A percentile compares a stretch with the other conserved stretches of the same genome.
phyloP scores from a whole-genome alignment of 176 grass and related monocot genomes.

The Oryza rufipogon region DNA sequence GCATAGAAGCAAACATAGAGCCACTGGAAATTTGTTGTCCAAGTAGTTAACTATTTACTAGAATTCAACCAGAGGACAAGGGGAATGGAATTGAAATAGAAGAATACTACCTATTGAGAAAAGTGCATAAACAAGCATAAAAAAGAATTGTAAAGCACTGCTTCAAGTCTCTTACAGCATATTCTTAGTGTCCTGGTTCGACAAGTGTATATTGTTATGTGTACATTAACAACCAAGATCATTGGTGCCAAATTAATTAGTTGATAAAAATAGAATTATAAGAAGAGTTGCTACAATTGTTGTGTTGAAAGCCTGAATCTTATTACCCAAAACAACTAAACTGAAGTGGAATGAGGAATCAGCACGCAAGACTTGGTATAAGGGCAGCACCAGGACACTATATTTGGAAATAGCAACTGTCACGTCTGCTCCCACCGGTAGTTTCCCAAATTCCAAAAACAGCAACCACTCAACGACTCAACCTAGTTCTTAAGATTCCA shows the following conservation, averaged over 20 bases:
- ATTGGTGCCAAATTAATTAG: background rate
- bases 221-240: background rate
- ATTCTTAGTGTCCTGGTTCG: background rate
- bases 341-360: conserved; percentile 25
- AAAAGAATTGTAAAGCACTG: background rate
- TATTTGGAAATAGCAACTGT: conserved; percentile 27
- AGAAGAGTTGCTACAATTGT: conserved; percentile 13
- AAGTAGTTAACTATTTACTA: conserved; percentile 2
- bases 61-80: conserved; percentile 1
- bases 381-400: conserved; percentile 8
- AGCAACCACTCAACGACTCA: conserved; percentile 31
- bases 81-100: background rate
- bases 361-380: background rate
- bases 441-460: conserved; percentile 43
- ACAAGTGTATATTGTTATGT: background rate
- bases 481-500: conserved; percentile 49
- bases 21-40: background rate
- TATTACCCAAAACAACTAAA: conserved; percentile 25
- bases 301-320: conserved; percentile 9
- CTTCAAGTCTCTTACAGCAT: background rate
- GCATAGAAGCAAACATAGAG: conserved; percentile 4
- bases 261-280: background rate
- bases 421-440: conserved; percentile 22
- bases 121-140: background rate
- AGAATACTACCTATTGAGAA: background rate